A percentile compares a stretch with the other conserved stretches of the same genome.
Evolutionary conservation across 352 stramenopile genomes (phyloP).

Genomic region (Aphanomyces astaci): DNA sequence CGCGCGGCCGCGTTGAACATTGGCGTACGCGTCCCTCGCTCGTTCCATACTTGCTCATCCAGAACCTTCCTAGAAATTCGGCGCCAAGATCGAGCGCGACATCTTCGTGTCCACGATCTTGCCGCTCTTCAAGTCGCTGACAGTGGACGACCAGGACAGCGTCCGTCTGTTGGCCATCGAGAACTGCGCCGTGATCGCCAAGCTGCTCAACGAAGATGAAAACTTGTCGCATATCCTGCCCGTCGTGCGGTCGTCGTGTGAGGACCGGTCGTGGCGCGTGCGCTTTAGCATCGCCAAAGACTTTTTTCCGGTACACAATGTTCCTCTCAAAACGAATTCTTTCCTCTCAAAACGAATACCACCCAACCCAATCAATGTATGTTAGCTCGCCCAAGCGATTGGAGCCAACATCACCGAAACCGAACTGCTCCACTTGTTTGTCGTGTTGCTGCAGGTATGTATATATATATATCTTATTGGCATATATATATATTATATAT

Average conservation of each 20-base stretch:
- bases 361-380: no score
- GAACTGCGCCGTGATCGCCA: constrained; percentile 70
- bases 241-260: constrained; percentile 64
- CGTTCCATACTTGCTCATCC: background rate
- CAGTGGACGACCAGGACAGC: constrained; percentile 90
- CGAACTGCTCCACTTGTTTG: constrained; percentile 87
- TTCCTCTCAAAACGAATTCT: no score
- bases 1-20: constrained; percentile 73
- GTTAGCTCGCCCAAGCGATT: constrained; percentile 69
- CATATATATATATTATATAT: background rate
- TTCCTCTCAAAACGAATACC: background rate
- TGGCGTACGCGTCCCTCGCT: constrained; percentile 31
- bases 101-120: constrained; percentile 57
- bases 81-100: constrained; percentile 62
- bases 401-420: constrained; percentile 70
- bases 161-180: constrained; percentile 90
- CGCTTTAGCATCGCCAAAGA: constrained; percentile 91
- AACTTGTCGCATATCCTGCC: constrained; percentile 69
- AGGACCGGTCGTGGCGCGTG: constrained; percentile 88
- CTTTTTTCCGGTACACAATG: constrained; percentile 72
- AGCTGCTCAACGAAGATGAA: constrained; percentile 62
- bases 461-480: background rate
- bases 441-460: constrained; percentile 77
- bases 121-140: constrained; percentile 84
- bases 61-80: constrained; percentile 45